phyloP scores from a whole-genome alignment of 441 rosid genomes.

The Gossypium lobatum region DNA sequence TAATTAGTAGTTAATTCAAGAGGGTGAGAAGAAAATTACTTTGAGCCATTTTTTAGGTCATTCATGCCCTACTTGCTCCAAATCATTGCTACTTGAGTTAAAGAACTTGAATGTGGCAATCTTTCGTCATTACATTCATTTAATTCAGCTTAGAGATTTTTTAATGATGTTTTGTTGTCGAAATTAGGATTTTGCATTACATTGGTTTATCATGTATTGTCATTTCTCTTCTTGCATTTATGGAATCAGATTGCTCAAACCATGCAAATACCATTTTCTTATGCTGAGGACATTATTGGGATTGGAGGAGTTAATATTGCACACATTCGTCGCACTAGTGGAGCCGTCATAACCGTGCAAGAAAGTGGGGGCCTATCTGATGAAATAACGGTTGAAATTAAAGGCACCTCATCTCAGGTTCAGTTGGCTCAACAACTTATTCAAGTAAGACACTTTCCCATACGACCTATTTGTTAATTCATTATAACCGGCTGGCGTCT shows the following conservation, averaged over 20 bases:
- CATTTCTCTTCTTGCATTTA: conserved; percentile 5
- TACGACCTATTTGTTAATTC: conserved; percentile 3
- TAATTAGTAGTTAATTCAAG: background rate
- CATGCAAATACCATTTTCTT: conserved; percentile 63
- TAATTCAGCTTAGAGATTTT: background rate
- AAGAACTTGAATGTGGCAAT: background rate
- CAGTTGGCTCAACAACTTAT: conserved; percentile 58
- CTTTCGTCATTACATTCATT: background rate
- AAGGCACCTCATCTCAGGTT: conserved; percentile 59
- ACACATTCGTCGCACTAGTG: conserved; percentile 56
- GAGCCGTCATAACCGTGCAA: conserved; percentile 52
- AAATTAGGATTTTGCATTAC: background rate
- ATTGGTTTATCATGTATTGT: background rate
- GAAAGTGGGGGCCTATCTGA: conserved; percentile 53
- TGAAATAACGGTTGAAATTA: conserved; percentile 63
- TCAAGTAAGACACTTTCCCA: conserved; percentile 34
- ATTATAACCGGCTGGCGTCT: background rate
- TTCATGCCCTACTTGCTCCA: background rate
- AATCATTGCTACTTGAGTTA: background rate
- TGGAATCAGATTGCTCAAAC: conserved; percentile 50
- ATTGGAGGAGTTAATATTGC: conserved; percentile 60
- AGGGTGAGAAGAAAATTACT: background rate
- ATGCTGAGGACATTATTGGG: conserved; percentile 68
- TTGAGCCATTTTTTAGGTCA: background rate
- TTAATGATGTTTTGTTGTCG: background rate